Evolutionary conservation across 345 rosid species (phyloP), one percentile per base, ranked within the genome.

Genomic region (Aquilaria yunnanensis): DNA sequence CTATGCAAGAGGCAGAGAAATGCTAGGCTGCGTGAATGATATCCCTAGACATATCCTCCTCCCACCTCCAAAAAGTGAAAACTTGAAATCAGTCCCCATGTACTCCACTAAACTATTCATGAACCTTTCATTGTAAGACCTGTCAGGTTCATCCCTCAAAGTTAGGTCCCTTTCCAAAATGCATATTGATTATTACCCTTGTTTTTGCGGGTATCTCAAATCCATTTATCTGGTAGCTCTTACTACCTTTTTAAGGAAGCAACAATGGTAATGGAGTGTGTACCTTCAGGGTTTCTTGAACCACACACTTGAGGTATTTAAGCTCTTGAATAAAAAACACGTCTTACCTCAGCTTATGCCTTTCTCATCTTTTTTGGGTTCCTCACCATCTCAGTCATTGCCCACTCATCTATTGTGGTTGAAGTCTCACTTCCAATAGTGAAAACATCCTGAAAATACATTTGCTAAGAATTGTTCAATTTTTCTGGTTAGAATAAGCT

Each of bases 1-100:
- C 30, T 53, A 48, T 37, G 66, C 59, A 23, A 53, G 41, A 37
- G 66, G 51, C 57, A 63, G 46, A 57, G 41, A 13, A 43, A 53
- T 53, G 50, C 52, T 63, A 9, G 41, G 4, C 2, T 37, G 51
- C 29, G 66, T 47, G 51, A 53, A 63, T 12, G 66, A 41, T 53
- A 63, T 63, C 16, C 66, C 66, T 0, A 57, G 66, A 29, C 66
- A 63, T 16, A 53, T 63, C 49, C 66, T 63, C 45, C 61, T 65
- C 6, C 61, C 68, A 1, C 54, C 68, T n/a, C 68, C 62, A 29
- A 65, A 65, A 6, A 61, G 68, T 10, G 55, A 32, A 61, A 57
- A 49, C 45, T 6, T 23, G 50, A 66, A 57, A 66, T 57, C 57
- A 23, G 50, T 50, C 41, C 69, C 69, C 14, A 9, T 50, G 11